phyloP scores from a whole-genome alignment of 192 early-diverging fungal genomes.

The Umbelopsis isabellina region DNA sequence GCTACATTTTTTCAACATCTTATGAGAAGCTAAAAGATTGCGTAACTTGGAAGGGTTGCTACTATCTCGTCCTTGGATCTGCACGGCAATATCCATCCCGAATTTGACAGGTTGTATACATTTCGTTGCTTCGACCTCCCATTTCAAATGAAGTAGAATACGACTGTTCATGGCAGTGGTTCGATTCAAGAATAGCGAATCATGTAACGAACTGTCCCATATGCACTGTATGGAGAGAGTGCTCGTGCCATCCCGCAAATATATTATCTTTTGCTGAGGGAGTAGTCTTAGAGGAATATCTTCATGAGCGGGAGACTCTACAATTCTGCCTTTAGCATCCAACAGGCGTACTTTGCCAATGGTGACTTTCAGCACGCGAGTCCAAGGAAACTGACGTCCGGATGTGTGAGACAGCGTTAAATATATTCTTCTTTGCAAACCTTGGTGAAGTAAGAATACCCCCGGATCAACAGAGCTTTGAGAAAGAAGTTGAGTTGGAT shows the following conservation, averaged over 20 bases:
- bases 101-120: slow-evolving; percentile 61
- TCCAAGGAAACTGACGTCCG: slow-evolving; percentile 66
- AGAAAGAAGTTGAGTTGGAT: slow-evolving; percentile 57
- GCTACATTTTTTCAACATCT: slow-evolving; percentile 47
- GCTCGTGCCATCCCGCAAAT: slow-evolving; percentile 65
- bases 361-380: slow-evolving; percentile 45
- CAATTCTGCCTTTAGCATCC: slow-evolving; percentile 64
- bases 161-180: slow-evolving; percentile 62
- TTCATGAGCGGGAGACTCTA: slow-evolving; percentile 55
- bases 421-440: slow-evolving; percentile 71
- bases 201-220: slow-evolving; percentile 82
- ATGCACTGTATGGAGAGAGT: slow-evolving; percentile 56
- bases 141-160: slow-evolving; percentile 58
- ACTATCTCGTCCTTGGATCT: slow-evolving; percentile 62
- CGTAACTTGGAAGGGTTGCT: slow-evolving; percentile 48
- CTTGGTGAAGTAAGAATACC: slow-evolving; percentile 73
- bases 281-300: slow-evolving; percentile 52
- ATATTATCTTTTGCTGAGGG: slow-evolving; percentile 48
- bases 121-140: slow-evolving; percentile 61
- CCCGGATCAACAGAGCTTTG: slow-evolving; percentile 50
- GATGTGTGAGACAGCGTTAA: slow-evolving; percentile 69
- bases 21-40: slow-evolving; percentile 48
- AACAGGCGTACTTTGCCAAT: slow-evolving; percentile 54
- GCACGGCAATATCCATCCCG: slow-evolving; percentile 61
- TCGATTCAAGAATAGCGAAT: slow-evolving; percentile 65